These are phyloP conservation scores for Tulasnella sp. DNA, from an alignment of 768 basidiomycete species.

Conservation along the genomic window DNA sequence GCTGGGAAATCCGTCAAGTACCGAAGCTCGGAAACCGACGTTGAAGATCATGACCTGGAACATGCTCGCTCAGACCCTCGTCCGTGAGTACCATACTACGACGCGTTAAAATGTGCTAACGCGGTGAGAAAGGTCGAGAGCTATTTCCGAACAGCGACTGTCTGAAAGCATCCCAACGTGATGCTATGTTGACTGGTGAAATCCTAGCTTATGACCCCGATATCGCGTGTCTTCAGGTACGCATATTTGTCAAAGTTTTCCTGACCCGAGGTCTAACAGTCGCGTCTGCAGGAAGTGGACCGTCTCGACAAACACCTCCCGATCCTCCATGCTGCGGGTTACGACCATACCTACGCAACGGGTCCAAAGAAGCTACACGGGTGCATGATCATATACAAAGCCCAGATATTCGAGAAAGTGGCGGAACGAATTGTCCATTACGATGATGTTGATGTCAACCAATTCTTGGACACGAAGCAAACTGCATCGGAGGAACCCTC, in stretches of 20 bases:
- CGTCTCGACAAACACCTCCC: conserved; percentile 61
- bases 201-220: conserved; percentile 62
- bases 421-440: conserved; percentile 46
- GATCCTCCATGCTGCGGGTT: conserved; percentile 49
- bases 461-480: background rate
- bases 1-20: conserved; percentile 18
- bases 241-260: conserved; percentile 13
- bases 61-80: conserved; percentile 42
- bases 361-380: conserved; percentile 76
- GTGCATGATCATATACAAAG: conserved; percentile 66
- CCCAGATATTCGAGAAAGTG: conserved; percentile 35
- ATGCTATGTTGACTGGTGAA: conserved; percentile 65
- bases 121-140: conserved; percentile 44
- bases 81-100: conserved; percentile 45
- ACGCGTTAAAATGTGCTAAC: background rate
- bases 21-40: conserved; percentile 9
- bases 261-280: background rate
- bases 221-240: conserved; percentile 76
- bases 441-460: conserved; percentile 44
- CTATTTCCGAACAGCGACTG: conserved; percentile 58
- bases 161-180: conserved; percentile 59
- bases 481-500: conserved; percentile 26
- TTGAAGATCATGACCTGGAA: conserved; percentile 72
- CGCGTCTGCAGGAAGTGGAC: conserved; percentile 64
- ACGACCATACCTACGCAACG: conserved; percentile 49